A percentile compares a stretch with the other conserved stretches of the same genome.
phyloP scores from a whole-genome alignment of 352 stramenopile genomes.

The Thalassiosira gravida region DNA sequence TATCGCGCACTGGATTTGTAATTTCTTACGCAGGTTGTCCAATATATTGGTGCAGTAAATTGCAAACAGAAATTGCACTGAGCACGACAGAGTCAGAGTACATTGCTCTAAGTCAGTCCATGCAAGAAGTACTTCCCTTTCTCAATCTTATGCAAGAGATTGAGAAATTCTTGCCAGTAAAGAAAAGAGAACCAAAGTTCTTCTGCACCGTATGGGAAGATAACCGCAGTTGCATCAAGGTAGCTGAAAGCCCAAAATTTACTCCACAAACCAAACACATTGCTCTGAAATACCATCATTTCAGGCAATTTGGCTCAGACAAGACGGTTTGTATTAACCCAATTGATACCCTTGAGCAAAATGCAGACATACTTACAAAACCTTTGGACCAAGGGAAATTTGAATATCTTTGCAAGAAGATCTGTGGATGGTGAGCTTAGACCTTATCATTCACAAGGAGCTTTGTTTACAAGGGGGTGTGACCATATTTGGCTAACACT shows the following conservation, averaged over 20 bases:
- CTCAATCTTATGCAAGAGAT: background rate
- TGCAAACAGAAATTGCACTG: constrained; percentile 6
- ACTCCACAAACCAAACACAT: constrained; percentile 1
- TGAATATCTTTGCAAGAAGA: constrained; percentile 22
- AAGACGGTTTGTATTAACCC: background rate
- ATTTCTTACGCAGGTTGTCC: background rate
- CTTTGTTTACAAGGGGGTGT: too few relatives aligned
- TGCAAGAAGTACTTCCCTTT: background rate
- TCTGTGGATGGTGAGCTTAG: constrained; percentile 57
- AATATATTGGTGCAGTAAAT: background rate
- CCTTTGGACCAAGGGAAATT: background rate
- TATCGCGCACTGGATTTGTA: background rate
- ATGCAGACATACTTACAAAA: background rate
- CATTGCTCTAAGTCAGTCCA: background rate
- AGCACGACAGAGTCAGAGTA: background rate
- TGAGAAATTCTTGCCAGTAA: background rate
- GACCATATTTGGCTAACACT: too few relatives aligned
- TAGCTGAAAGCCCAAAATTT: background rate
- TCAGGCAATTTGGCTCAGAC: background rate
- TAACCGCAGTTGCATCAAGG: constrained; percentile 1
- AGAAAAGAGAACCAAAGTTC: background rate
- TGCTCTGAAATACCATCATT: constrained; percentile 1
- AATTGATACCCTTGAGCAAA: background rate
- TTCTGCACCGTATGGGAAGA: background rate
- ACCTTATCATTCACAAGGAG: too few relatives aligned